Percentiles rank a stretch among this genome's conserved stretches.
These are phyloP conservation scores for Didymosphaeria variabile DNA, from an alignment of 2,329 filamentous ascomycete species.

Conservation along the genomic window DNA sequence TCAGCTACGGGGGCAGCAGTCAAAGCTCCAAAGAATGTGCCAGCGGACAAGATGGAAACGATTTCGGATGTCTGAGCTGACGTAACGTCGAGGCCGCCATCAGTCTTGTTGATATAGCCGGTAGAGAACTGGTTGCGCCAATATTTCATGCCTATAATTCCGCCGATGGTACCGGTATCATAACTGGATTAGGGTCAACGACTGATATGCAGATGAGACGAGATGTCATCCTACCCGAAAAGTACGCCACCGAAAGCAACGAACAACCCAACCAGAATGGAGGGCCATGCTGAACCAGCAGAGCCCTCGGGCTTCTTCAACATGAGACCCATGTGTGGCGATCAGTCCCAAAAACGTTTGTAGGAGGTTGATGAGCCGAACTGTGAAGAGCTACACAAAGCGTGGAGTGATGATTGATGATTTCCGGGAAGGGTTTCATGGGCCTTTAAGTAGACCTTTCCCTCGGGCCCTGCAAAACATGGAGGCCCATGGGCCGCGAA, in stretches of 20 bases:
- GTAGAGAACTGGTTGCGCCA: constrained; percentile 71
- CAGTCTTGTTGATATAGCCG: constrained; percentile 50
- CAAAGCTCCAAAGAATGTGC: constrained; percentile 79
- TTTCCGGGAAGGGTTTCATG: background rate
- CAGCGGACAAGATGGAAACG: constrained; percentile 83
- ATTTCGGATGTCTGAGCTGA: constrained; percentile 72
- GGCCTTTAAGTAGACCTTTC: constrained; percentile 20
- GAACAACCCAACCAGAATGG: constrained; percentile 53
- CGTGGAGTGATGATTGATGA: constrained; percentile 7
- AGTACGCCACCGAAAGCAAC: constrained; percentile 58
- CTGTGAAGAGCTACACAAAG: constrained; percentile 15
- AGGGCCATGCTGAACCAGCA: constrained; percentile 62
- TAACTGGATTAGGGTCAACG: constrained; percentile 37
- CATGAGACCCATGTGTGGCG: constrained; percentile 43
- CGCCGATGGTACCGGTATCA: constrained; percentile 55
- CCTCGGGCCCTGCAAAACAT: background rate
- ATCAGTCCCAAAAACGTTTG: constrained; percentile 19
- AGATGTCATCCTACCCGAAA: constrained; percentile 43
- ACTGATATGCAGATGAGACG: background rate
- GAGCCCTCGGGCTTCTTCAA: constrained; percentile 77
- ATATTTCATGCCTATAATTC: constrained; percentile 75
- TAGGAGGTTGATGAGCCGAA: constrained; percentile 23
- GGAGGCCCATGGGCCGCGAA: constrained; percentile 10
- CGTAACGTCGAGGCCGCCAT: constrained; percentile 43
- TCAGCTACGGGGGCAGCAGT: constrained; percentile 74